phyloP scores from a whole-genome alignment of 2,329 filamentous ascomycete species.

The Akanthomyces dipterigenus region DNA sequence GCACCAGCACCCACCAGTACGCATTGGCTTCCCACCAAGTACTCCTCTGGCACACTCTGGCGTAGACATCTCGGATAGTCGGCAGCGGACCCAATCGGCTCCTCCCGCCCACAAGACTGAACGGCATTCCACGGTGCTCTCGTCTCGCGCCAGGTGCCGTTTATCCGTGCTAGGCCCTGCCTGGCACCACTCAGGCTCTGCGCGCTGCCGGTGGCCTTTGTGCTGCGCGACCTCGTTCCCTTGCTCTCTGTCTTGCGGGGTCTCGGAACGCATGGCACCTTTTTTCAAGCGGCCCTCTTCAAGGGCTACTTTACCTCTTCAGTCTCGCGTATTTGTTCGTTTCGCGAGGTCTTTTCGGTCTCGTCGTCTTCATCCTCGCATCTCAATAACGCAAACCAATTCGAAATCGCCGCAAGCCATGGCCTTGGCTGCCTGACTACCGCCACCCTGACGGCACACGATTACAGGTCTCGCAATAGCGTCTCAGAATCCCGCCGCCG shows the following conservation, averaged over 20 bases:
- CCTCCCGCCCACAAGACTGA: slow-evolving; percentile 10
- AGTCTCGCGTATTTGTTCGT: neutral
- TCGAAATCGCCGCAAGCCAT: slow-evolving; percentile 3
- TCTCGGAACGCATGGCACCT: slow-evolving; percentile 8
- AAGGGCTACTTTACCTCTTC: neutral
- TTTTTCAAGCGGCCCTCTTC: neutral
- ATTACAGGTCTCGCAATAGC: slow-evolving; percentile 8
- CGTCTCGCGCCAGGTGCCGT: slow-evolving; percentile 10
- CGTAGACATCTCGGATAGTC: slow-evolving; percentile 13
- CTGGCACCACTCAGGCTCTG: slow-evolving; percentile 9
- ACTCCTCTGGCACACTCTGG: slow-evolving; percentile 3
- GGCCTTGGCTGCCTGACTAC: slow-evolving; percentile 8
- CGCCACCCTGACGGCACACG: slow-evolving; percentile 8
- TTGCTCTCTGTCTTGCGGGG: slow-evolving; percentile 7
- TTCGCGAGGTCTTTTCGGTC: neutral
- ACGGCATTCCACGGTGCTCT: slow-evolving; percentile 10
- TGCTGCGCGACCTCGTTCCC: slow-evolving; percentile 1
- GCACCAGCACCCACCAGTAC: neutral
- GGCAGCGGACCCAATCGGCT: slow-evolving; percentile 13
- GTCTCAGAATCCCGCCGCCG: slow-evolving; percentile 9
- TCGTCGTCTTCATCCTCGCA: neutral
- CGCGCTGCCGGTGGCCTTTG: neutral
- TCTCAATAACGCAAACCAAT: neutral
- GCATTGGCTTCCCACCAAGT: slow-evolving; percentile 4
- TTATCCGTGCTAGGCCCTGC: slow-evolving; percentile 10